Evolutionary conservation across 2,329 filamentous ascomycete species (phyloP), one percentile per base, ranked within the genome.

Genomic region (Emericellopsis atlantica): DNA sequence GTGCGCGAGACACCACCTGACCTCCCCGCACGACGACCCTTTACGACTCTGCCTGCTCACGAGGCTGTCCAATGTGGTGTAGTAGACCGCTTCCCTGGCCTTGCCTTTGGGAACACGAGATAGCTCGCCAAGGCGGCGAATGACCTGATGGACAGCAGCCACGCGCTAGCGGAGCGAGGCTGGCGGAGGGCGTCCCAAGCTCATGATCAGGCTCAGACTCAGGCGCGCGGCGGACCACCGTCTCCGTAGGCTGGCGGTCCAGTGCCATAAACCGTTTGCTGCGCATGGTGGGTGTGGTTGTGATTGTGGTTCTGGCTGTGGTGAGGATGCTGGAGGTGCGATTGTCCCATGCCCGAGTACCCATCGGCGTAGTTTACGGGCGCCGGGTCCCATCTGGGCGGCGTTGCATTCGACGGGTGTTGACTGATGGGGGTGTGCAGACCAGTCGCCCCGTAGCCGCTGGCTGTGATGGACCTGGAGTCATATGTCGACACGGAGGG

Each of bases 401-500:
- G 55, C n/a, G 62, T 59, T 21, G 38, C 49, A 4, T 60, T 50
- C 22, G 58, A 55, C 31, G 41, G 40, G 39, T 62, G 55, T 42
- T 62, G 58, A 49, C 51, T 64, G 46, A 62, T 54, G 11, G 57
- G 60, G 32, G 57, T 65, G 48, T 61, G 62, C 39, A 66, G 47
- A 5, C 62, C 63, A 31, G 59, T 54, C 34, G 56, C 50, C 33
- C 60, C 57, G 46, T 70, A 70, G 2, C 64, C 55, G 32, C 51
- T 44, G 0, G 54, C 43, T 6, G 51, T 48, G 34, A 51, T 55
- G 37, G 52, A 47, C 11, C 64, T 54, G 15, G 49, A 54, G 44
- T 67, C 64, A 39, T 67, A 66, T 1, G 60, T 58, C 21, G 57
- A 55, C 11, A 64, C 59, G 3, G 61, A 58, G 1, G 64, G 64